Evolutionary conservation across 306 rosid genomes (phyloP), one percentile per base, ranked within the genome.

Genomic region (Prunus padus): DNA sequence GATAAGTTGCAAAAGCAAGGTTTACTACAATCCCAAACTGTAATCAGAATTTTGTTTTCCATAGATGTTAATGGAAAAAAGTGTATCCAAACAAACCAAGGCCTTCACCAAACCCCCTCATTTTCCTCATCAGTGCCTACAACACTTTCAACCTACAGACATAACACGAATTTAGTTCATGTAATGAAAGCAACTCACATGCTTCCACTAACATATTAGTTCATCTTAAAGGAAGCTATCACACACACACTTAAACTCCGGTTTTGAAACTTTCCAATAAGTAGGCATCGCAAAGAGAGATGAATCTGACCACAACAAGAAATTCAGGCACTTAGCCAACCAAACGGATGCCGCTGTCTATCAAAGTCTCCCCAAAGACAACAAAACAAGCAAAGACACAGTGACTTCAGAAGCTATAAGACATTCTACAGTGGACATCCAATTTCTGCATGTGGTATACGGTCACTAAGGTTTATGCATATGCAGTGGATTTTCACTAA

Each of bases 61-160:
- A 14, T 25, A 10, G 37, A 59, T 59, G 18, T 25, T 16, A 18
- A 12, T 1, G 25, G 73, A 47, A 67, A 52, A n/a, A 45, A 13
- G 44, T 3, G 72, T 68, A 30, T 15, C 9, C 1, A 15, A 26
- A 8, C 23, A 68, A 69, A 26, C 45, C 16, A 69, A 28, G 28
- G 22, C 31, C 65, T 57, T 20, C 72, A 50, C 59, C 73, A 50
- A 49, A 69, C 71, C 71, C 52, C 71, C 67, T 14, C n/a, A 44
- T 66, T 44, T 44, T 66, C 71, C 54, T 42, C 54, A 66, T 44
- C 71, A 0, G 25, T 44, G 51, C 33, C 28, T 44, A 67, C 22
- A 25, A 23, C 37, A 42, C 45, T 16, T 59, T 25, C 3, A 25
- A 1, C 65, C 65, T 44, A 15, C 28, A 50, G 25, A 9, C 0